Evolutionary conservation across 2,329 filamentous ascomycete genomes (phyloP).

Genomic region (Pleoardoris graminearum): DNA sequence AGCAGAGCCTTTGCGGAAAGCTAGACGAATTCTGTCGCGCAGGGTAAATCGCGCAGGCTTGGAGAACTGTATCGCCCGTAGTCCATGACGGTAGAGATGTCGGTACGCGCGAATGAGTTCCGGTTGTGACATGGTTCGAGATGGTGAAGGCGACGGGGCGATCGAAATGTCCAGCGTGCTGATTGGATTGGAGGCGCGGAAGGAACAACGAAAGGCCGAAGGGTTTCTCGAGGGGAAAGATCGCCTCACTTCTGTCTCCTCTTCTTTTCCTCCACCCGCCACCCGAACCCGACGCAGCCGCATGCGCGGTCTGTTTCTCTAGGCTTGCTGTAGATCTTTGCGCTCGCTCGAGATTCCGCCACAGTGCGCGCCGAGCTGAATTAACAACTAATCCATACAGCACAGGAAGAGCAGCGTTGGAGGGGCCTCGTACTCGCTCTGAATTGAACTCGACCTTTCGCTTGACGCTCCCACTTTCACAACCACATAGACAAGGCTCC

Average conservation of each 20-base stretch:
- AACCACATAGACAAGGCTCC: background rate
- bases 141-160: background rate
- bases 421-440: background rate
- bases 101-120: conserved; percentile 69
- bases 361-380: conserved; percentile 19
- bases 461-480: background rate
- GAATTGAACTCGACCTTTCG: background rate
- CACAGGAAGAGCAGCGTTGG: background rate
- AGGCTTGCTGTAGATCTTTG: conserved; percentile 21
- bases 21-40: conserved; percentile 54
- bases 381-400: conserved; percentile 22
- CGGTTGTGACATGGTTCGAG: conserved; percentile 34
- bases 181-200: conserved; percentile 2
- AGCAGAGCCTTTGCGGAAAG: conserved; percentile 43
- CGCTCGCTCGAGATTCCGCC: background rate
- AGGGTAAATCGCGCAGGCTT: conserved; percentile 67
- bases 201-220: background rate
- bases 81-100: conserved; percentile 65
- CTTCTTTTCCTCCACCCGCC: conserved; percentile 14
- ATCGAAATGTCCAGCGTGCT: background rate
- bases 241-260: conserved; percentile 5
- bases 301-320: conserved; percentile 19
- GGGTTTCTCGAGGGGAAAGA: background rate
- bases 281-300: conserved; percentile 16
- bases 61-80: conserved; percentile 74